A percentile compares a stretch with the other conserved stretches of the same genome.
Evolutionary conservation across 2,329 filamentous ascomycete species (phyloP).

Genomic region (Diaporthe ilicicola): DNA sequence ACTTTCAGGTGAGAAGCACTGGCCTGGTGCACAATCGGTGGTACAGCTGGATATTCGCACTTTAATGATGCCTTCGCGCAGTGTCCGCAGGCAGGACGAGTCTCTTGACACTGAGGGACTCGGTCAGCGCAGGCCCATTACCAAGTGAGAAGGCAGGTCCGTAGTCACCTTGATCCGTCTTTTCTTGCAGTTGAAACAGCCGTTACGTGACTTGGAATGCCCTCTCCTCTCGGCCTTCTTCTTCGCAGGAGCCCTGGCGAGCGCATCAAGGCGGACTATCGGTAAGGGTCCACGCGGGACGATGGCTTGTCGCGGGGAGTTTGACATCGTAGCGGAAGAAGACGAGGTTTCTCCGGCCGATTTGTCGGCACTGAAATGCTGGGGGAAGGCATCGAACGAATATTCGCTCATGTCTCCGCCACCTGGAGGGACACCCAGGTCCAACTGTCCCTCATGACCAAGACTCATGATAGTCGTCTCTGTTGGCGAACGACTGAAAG

Average conservation of each 20-base stretch:
- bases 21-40: slow-evolving; percentile 61
- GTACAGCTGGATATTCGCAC: slow-evolving; percentile 67
- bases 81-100: slow-evolving; percentile 68
- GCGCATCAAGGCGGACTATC: not conserved
- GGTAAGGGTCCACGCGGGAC: not conserved
- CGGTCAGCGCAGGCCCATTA: slow-evolving; percentile 7
- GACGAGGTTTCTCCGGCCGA: not conserved
- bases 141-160: not conserved
- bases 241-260: not conserved
- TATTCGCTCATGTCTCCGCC: not conserved
- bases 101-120: slow-evolving; percentile 67
- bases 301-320: not conserved
- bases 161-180: slow-evolving; percentile 67
- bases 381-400: not conserved
- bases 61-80: slow-evolving; percentile 69
- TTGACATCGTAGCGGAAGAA: not conserved
- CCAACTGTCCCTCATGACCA: not conserved
- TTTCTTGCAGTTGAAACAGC: slow-evolving; percentile 74
- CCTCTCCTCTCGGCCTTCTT: slow-evolving; percentile 63
- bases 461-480: not conserved
- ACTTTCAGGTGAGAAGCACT: not conserved
- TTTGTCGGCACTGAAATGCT: not conserved
- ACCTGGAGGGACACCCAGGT: not conserved
- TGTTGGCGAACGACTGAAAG: too few species aligned
- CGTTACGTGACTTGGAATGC: slow-evolving; percentile 71